Evolutionary conservation across 495 filamentous ascomycete species (phyloP).

Genomic region (Hypoxylon perforatum): DNA sequence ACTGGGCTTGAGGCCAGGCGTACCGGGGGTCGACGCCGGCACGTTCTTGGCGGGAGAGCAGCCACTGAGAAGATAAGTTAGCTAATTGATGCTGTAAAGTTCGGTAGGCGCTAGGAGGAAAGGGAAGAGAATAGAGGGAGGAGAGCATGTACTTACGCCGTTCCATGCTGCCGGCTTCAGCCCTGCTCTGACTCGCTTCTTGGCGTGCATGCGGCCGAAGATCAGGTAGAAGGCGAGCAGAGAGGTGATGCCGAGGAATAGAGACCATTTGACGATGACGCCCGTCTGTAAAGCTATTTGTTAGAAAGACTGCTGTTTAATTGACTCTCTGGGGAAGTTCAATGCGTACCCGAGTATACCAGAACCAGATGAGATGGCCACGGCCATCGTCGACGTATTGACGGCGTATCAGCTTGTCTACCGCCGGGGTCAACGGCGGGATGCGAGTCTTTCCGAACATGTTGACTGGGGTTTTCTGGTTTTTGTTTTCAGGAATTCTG

Average conservation of each 20-base stretch:
- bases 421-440: conserved; percentile 17
- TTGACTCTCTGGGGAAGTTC: not conserved
- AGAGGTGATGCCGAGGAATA: conserved; percentile 67
- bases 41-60: conserved; percentile 66
- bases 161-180: conserved; percentile 73
- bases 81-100: not conserved
- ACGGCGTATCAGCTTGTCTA: conserved; percentile 23
- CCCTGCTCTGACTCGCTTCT: conserved; percentile 69
- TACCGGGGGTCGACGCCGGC: conserved; percentile 65
- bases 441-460: conserved; percentile 41
- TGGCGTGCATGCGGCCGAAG: conserved; percentile 73
- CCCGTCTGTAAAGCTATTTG: conserved; percentile 61
- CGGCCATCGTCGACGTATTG: conserved; percentile 48
- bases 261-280: conserved; percentile 72
- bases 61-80: conserved; percentile 62
- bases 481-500: too few relatives aligned
- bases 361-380: conserved; percentile 55
- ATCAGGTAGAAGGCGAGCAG: conserved; percentile 66
- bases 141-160: conserved; percentile 68
- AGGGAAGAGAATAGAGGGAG: too few relatives aligned
- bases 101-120: not conserved
- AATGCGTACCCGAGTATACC: conserved; percentile 55
- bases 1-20: conserved; percentile 53
- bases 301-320: conserved; percentile 9
- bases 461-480: conserved; percentile 14